A percentile compares a stretch with the other conserved stretches of the same genome.
Evolutionary conservation across 208 protist genomes (phyloP).

Genomic region (Acanthamoeba culbertsoni): DNA sequence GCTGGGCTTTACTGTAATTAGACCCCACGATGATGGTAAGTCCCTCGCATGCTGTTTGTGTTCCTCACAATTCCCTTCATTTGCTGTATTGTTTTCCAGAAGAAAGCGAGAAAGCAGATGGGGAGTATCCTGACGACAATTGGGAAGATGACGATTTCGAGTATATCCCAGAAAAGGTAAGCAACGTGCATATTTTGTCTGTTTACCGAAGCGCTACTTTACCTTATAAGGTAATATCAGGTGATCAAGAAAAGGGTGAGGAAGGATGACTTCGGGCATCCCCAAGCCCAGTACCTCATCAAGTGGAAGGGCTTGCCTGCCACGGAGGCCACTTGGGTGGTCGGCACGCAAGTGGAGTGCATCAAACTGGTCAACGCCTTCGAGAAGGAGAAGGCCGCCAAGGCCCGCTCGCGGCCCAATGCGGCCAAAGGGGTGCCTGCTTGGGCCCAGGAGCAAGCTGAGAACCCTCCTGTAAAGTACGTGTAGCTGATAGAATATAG

Average conservation of each 20-base stretch:
- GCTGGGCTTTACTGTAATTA: not conserved
- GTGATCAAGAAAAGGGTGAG: not conserved
- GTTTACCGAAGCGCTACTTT: no score
- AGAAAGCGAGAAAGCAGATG: no score
- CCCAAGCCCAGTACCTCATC: not conserved
- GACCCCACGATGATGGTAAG: not conserved
- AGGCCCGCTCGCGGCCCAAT: not conserved
- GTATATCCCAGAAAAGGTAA: not conserved
- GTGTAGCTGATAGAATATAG: no score
- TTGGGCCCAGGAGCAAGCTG: not conserved
- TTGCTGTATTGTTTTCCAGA: no score
- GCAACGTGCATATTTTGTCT: not conserved
- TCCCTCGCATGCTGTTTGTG: no score
- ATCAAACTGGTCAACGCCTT: constrained; percentile 11
- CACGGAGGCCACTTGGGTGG: not conserved
- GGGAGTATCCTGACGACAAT: no score
- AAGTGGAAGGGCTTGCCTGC: not conserved
- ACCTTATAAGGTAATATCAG: no score
- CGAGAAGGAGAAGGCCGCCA: not conserved
- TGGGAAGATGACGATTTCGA: not conserved
- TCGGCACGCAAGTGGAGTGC: not conserved
- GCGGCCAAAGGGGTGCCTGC: not conserved
- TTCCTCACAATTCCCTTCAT: no score
- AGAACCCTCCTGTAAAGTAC: not conserved
- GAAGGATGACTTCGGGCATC: not conserved